Base-by-base conservation (phyloP, 2,329 filamentous ascomycete species). In the Beauveria medogensis region DNA sequence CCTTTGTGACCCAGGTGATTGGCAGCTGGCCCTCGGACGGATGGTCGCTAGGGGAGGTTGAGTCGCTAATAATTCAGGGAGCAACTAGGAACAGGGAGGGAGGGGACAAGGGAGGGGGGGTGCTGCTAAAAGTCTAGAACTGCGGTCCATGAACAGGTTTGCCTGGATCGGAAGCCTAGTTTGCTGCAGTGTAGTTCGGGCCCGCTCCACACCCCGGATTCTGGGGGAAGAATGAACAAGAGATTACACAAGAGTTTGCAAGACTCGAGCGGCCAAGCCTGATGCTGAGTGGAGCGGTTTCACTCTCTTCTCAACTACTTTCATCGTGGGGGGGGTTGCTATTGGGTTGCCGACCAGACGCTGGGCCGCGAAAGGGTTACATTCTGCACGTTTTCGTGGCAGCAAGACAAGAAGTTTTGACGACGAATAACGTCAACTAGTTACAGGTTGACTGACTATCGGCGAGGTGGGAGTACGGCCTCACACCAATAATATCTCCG, bases 71-170 rank as follows among this genome's bases (percentile, higher is more conserved):
- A 22, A 7, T 8, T 28, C 2, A 8, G 10, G 30, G 30, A 34
- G 30, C 16, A 34, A 24, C 1, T 24, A 16, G 12, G 12, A 37
- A 37, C 34, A 14, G 12, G 34, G 34, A 37, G 34, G 34, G 26
- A 46, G 16, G 34, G 34, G 26, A 46, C n/a, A 41, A 41, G 47
- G 30, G 24, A 26, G 55, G 53, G 34, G 60, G 60, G 47, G 59
- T 61, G 60, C 5, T 47, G 47, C 41, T 54, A 61, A 54, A 22
- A 58, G 60, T 61, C 60, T 61, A 61, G 60, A 61, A 61, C 60
- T 56, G 41, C 41, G 53, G 54, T 61, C 60, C 53, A 61, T 61
- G 53, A 54, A 46, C 58, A 54, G n/a, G 16, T 50, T 12, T 60
- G 51, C 51, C 51, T 43, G 51, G 58, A 60, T 60, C 58, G 58